A percentile compares a stretch with the other conserved stretches of the same genome.
Evolutionary conservation across 1,284 basidiomycete species (phyloP).

Genomic region (Exsudoporus floridanus): DNA sequence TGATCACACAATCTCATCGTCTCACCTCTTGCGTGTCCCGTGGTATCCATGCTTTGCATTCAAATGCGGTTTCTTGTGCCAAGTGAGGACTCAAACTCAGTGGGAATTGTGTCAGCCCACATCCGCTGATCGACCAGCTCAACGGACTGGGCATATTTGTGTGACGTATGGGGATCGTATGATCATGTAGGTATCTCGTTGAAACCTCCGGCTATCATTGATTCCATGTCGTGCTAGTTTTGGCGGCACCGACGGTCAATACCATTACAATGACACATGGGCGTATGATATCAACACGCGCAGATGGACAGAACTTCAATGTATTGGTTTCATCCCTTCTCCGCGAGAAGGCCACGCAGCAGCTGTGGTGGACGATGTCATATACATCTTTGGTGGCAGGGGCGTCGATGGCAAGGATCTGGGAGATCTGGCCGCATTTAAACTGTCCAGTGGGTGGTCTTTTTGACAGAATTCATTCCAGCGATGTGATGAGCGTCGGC

Average conservation of each 20-base stretch:
- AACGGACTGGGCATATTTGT: slow-evolving; percentile 91
- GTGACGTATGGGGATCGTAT: slow-evolving; percentile 86
- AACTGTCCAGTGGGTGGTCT: slow-evolving; percentile 79
- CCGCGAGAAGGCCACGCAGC: slow-evolving; percentile 97
- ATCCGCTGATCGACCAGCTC: slow-evolving; percentile 69
- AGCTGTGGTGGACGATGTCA: slow-evolving; percentile 94
- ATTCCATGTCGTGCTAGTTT: slow-evolving; percentile 57
- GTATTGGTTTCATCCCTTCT: slow-evolving; percentile 97
- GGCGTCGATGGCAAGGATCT: slow-evolving; percentile 98
- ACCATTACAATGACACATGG: slow-evolving; percentile 99
- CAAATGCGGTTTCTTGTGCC: slow-evolving; percentile 5
- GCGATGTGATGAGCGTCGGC: neutral
- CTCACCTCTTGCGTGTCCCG: slow-evolving; percentile 3
- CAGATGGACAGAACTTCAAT: slow-evolving; percentile 90
- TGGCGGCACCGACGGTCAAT: slow-evolving; percentile 97
- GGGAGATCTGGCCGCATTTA: slow-evolving; percentile 94
- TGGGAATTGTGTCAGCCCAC: slow-evolving; percentile 82
- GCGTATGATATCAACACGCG: slow-evolving; percentile 83
- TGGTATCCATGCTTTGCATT: slow-evolving; percentile 1
- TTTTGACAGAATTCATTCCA: neutral
- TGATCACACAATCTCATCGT: slow-evolving; percentile 9
- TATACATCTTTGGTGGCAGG: slow-evolving; percentile 97
- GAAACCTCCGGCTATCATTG: slow-evolving; percentile 7
- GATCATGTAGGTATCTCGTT: slow-evolving; percentile 61
- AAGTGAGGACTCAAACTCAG: slow-evolving; percentile 63